Conservation (phyloP, 2,329 filamentous ascomycete genomes). For the Ophiostoma novo-ulmi region DNA sequence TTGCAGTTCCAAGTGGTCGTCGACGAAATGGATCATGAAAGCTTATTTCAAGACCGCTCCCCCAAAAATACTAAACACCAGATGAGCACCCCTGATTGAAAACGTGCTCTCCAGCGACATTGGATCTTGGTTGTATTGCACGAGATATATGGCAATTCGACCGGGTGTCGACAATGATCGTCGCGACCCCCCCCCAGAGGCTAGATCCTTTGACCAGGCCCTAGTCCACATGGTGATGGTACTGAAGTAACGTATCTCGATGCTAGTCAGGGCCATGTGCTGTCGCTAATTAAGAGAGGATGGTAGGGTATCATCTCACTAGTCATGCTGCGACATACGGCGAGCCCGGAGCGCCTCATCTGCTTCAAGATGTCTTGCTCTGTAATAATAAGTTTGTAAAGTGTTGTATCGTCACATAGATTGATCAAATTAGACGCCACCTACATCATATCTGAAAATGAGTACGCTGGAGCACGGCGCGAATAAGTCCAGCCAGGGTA, state of each 20-base stretch:
- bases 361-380: conserved; percentile 8
- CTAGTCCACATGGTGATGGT: neutral
- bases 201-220: conserved; percentile 1
- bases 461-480: too few relatives aligned
- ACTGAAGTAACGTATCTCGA: neutral
- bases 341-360: neutral
- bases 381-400: neutral
- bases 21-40: neutral
- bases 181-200: neutral
- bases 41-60: too few relatives aligned
- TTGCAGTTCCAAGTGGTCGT: neutral
- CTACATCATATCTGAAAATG: neutral
- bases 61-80: neutral
- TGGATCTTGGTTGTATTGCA: neutral
- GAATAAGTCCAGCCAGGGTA: too few relatives aligned
- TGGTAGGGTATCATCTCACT: neutral
- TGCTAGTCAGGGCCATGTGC: neutral
- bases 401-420: neutral
- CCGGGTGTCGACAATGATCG: neutral
- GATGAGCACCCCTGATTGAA: neutral
- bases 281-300: neutral
- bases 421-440: neutral
- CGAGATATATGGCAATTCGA: neutral
- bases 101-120: neutral
- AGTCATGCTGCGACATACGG: neutral